phyloP scores from a whole-genome alignment of 2,329 filamentous ascomycete genomes.

The Ophiostoma ulmi region DNA sequence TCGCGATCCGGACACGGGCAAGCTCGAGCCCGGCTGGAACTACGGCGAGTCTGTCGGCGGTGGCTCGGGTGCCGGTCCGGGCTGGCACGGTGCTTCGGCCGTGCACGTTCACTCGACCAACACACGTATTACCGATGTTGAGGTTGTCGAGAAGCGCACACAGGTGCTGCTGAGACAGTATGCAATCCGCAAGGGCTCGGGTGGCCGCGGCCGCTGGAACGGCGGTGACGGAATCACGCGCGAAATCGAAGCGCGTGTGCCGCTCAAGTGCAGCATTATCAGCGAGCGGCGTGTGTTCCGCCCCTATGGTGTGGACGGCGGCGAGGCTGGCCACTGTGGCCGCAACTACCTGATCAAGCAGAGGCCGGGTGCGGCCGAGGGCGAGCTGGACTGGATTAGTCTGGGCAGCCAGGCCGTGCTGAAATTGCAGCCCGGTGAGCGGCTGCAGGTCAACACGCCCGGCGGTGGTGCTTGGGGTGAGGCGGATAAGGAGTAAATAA shows the following conservation, averaged over 20 bases:
- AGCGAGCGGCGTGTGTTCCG: constrained; percentile 35
- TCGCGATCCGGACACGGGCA: constrained; percentile 22
- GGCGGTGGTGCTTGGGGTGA: constrained; percentile 58
- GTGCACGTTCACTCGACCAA: constrained; percentile 35
- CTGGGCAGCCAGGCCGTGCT: constrained; percentile 13
- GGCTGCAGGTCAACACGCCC: constrained; percentile 57
- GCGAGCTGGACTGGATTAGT: constrained; percentile 41
- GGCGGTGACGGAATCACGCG: constrained; percentile 36
- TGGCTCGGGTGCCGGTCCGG: constrained; percentile 34
- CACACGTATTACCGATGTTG: constrained; percentile 34
- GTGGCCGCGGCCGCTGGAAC: constrained; percentile 32
- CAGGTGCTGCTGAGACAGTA: constrained; percentile 35
- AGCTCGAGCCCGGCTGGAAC: constrained; percentile 29
- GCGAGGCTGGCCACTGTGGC: constrained; percentile 29
- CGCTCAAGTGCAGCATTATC: constrained; percentile 36
- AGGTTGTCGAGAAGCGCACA: constrained; percentile 36
- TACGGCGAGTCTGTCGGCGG: constrained; percentile 36
- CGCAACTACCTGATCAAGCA: constrained; percentile 27
- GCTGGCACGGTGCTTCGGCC: constrained; percentile 33
- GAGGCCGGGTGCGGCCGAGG: background rate
- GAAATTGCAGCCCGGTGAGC: constrained; percentile 23
- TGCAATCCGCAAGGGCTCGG: constrained; percentile 31
- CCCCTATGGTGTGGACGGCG: constrained; percentile 37
- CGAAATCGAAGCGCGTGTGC: constrained; percentile 36
- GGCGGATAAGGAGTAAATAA: constrained; percentile 11